Evolutionary conservation across 306 rosid genomes (phyloP), one percentile per base, ranked within the genome.

Genomic region (Mimosa pudica): DNA sequence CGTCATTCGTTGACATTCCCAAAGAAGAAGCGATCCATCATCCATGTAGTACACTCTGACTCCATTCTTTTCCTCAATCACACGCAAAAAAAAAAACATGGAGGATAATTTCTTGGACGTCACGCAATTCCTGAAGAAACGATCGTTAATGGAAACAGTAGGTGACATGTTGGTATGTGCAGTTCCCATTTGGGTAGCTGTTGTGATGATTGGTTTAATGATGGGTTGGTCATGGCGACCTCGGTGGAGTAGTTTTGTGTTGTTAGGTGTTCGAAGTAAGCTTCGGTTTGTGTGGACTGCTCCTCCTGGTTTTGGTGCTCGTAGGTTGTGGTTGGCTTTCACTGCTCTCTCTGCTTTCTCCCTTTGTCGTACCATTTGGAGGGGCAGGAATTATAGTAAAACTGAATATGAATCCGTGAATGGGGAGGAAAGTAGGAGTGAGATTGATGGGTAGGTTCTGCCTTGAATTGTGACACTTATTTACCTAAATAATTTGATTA

Each of bases 211-310:
- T 68, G 99, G 99, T 5, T 71, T 95, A 14, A 79, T 86, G 1
- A 91, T 95, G 85, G 98, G 99, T 0, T 95, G 99, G 99, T 89
- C 99, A 0, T 95, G 99, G 99, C 80, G 96, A 33, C 99, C 99
- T 0, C 88, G 97, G 46, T 95, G 99, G 99, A 93, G 97, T 0
- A 96, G 98, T 3, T 82, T 95, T n/a, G 72, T 95, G 60, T 95
- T 91, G 72, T 91, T 95, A 2, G 99, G 97, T 24, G 85, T 93
- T 6, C 96, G 98, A 8, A 85, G 93, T 84, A 95, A 93, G 87
- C 73, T 91, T 62, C 89, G 98, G 2, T 84, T 87, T 57, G 81
- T 90, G 24, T 93, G 98, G 98, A 93, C 99, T 20, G 96, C 91
- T 71, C 99, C 98, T 45, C 98, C 97, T 4, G 99, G 98, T 0